Evolutionary conservation across 192 early-diverging fungal species (phyloP).

Genomic region (Glomus cerebriforme): DNA sequence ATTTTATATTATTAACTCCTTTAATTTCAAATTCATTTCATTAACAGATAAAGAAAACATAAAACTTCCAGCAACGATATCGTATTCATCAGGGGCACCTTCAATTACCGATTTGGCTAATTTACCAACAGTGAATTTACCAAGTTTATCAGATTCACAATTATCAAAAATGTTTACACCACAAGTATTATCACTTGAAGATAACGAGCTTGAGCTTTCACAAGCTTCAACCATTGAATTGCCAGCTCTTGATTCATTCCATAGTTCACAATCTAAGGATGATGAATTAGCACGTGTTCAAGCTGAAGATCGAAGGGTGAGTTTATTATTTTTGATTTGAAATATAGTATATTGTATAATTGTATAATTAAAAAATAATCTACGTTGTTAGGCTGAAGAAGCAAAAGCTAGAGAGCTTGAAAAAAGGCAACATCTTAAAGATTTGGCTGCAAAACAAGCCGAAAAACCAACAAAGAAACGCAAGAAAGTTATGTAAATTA

Average conservation of each 20-base stretch:
- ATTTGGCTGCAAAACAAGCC: not conserved
- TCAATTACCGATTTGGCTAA: not conserved
- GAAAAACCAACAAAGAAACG: not conserved
- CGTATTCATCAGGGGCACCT: not conserved
- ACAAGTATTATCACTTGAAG: not conserved
- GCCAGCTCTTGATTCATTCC: not conserved
- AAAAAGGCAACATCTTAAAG: not conserved
- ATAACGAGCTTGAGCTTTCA: not conserved
- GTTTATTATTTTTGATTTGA: not conserved
- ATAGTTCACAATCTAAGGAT: not conserved
- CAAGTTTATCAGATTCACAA: constrained; percentile 3
- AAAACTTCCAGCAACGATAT: not conserved
- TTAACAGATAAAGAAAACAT: not conserved
- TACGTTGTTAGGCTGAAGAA: not conserved
- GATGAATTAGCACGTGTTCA: not conserved
- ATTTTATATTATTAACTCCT: not conserved
- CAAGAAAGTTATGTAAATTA: not conserved
- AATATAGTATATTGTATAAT: no score
- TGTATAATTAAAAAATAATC: not conserved
- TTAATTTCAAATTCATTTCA: not conserved
- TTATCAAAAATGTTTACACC: constrained; percentile 7
- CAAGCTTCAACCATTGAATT: not conserved
- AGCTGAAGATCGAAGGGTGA: constrained; percentile 2
- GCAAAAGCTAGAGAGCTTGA: not conserved
- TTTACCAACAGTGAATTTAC: not conserved